Evolutionary conservation across 495 filamentous ascomycete species (phyloP).

Genomic region (Penicillium taxi): DNA sequence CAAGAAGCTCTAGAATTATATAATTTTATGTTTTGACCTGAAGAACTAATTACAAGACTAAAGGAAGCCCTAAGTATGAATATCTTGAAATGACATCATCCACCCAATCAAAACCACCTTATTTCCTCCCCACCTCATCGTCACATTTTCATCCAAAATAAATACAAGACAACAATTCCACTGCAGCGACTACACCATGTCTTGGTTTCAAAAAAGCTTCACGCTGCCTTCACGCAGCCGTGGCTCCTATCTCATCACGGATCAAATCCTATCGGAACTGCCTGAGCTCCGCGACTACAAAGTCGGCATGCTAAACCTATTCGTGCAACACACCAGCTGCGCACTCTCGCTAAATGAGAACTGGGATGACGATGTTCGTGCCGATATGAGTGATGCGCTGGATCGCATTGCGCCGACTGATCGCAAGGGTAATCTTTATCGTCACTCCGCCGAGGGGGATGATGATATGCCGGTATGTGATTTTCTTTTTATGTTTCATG

Average conservation of each 20-base stretch:
- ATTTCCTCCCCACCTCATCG: slow-evolving; percentile 8
- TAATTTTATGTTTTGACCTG: no score
- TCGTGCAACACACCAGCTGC: slow-evolving; percentile 86
- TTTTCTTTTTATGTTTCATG: slow-evolving; percentile 2
- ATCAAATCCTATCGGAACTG: slow-evolving; percentile 55
- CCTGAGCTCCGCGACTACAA: slow-evolving; percentile 75
- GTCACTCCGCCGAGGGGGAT: slow-evolving; percentile 79
- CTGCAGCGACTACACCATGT: slow-evolving; percentile 45
- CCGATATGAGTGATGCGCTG: slow-evolving; percentile 88
- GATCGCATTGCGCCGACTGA: slow-evolving; percentile 81
- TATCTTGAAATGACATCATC: slow-evolving; percentile 14
- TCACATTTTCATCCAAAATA: not conserved
- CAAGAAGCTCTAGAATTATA: not conserved
- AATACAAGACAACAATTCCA: slow-evolving; percentile 4
- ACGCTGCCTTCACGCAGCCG: slow-evolving; percentile 63
- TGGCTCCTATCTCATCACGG: slow-evolving; percentile 86
- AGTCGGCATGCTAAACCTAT: slow-evolving; percentile 78
- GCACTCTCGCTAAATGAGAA: slow-evolving; percentile 90
- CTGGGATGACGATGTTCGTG: slow-evolving; percentile 73
- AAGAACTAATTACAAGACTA: no score
- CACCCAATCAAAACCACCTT: slow-evolving; percentile 13
- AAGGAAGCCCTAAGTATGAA: no score
- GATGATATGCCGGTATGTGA: slow-evolving; percentile 77
- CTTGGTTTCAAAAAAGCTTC: slow-evolving; percentile 75
- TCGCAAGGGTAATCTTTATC: slow-evolving; percentile 64